Base-by-base conservation (phyloP, 2,329 filamentous ascomycete genomes). In the Cordyceps tenuipes region DNA sequence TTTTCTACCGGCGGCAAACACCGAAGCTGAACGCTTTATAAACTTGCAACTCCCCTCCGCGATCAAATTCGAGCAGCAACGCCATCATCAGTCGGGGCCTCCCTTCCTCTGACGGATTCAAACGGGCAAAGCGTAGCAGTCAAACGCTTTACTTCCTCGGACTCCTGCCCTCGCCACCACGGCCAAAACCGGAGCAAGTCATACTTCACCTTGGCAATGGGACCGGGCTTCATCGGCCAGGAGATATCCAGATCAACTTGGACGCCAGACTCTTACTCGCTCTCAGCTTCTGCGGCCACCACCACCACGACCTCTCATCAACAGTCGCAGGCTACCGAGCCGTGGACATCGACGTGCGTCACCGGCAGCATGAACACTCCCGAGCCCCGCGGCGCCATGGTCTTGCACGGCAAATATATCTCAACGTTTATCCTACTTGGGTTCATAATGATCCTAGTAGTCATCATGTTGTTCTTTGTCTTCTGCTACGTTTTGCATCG, bases 171-270 rank as follows among this genome's bases (percentile, higher is more conserved):
- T 29, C 29, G 29, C 29, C 29, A 29, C 5, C 29, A 29, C 29
- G 1, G 7, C 29, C 29, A 29, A 29, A 29, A 29, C 29, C 5
- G 3, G 7, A 6, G 7, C 29, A 29, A 29, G n/a, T 29, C 29
- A 29, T 3, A 29, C 29, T 29, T 29, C 29, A 29, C 3, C 29
- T 6, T 23, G 3, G 5, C 17, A 26, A 59, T 59, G 56, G 17
- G 12, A 13, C 19, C 15, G 1, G 57, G 57, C 9, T 59, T 59
- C 31, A 59, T 59, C 17, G 57, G 57, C 10, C 57, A 59, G 21
- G 57, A 59, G 12, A 49, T 59, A 31, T 15, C 15, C 49, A 29
- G 10, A 31, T 31, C 29, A 12, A 47, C 49, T 10, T 3, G 4
- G 29, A 29, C 50, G 8, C 17, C 39, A 36, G 46, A 19, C 1